Percentiles rank a stretch among this genome's conserved stretches.
Conservation (phyloP, 208 protist genomes). For the Angomonas deanei region DNA sequence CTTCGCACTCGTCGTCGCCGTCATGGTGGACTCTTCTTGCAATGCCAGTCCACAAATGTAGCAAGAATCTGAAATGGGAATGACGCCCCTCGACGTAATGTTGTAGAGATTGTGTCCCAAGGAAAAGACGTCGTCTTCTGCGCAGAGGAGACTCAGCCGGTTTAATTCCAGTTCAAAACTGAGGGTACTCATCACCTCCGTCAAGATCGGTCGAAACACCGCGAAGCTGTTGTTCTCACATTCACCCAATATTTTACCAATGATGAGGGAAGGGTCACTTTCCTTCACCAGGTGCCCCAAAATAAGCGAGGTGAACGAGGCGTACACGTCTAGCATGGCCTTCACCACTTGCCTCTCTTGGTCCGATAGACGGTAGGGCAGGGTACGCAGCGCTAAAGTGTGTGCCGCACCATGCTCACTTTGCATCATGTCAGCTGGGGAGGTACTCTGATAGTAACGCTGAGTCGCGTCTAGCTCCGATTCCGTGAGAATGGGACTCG, state of each 20-base stretch:
- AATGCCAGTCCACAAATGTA: constrained; percentile 44
- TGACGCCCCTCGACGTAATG: constrained; percentile 37
- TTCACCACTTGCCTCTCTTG: constrained; percentile 18
- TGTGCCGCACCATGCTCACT: neutral
- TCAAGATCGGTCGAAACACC: constrained; percentile 53
- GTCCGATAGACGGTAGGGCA: constrained; percentile 11
- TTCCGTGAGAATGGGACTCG: no score
- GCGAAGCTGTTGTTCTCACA: constrained; percentile 46
- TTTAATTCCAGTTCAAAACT: constrained; percentile 55
- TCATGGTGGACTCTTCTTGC: constrained; percentile 3
- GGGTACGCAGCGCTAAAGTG: no score
- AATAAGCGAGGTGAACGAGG: constrained; percentile 40
- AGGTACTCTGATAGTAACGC: no score
- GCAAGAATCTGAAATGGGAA: constrained; percentile 48
- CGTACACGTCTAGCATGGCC: constrained; percentile 46
- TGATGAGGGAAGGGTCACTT: constrained; percentile 40
- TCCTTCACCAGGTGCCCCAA: constrained; percentile 45
- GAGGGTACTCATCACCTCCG: constrained; percentile 48
- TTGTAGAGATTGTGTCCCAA: constrained; percentile 32
- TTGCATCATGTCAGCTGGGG: no score
- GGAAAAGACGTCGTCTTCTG: constrained; percentile 43
- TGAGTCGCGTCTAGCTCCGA: no score
- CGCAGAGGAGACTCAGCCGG: constrained; percentile 32
- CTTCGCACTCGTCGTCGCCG: neutral
- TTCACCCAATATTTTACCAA: constrained; percentile 44